Evolutionary conservation across 805 yeast genomes (phyloP), one percentile per base, ranked within the genome.

Genomic region (Candida xiaguanensis): DNA sequence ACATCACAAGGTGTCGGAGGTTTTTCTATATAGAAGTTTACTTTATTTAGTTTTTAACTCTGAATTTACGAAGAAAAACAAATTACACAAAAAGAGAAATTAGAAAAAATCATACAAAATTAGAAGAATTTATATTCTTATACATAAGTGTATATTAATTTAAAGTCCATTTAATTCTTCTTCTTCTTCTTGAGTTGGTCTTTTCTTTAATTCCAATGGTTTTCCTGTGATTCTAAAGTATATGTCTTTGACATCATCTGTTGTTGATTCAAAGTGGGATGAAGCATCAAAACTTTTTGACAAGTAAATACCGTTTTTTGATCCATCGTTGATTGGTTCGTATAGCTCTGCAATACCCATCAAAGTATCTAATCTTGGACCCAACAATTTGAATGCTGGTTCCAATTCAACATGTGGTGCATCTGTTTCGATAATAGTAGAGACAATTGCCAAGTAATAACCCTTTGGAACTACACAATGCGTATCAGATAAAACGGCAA

Each of bases 191-290:
- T 70, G 80, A 20, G 77, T 67, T 33, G 80, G 72, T 58, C 95
- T 81, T 60, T 85, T 77, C 68, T 88, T 82, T 50, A 90, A 75
- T 17, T 85, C 95, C 53, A 93, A 75, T 14, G 95, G 96, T 61
- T 87, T 85, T 36, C 98, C 98, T 24, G 85, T 85, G 48, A 93
- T 82, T 61, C 98, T 79, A 63, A 82, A 82, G 63, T 93, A 93
- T 39, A 93, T 75, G 61, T 91, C 96, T 65, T 88, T 89, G 51
- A 93, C 95, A 61, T 93, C 98, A 60, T 93, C 98, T 28, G 99
- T 93, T 53, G 95, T 85, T 31, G 90, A 70, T 65, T 93, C 99
- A 59, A 93, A 93, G 66, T 93, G 99, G 8, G 96, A 88, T 8
- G 95, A 75, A 1, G 98, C 84, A 60, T 93, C 99, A 60, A 89